Evolutionary conservation across 345 rosid genomes (phyloP), one percentile per base, ranked within the genome.

Genomic region (Xanthoceras sorbifolium): DNA sequence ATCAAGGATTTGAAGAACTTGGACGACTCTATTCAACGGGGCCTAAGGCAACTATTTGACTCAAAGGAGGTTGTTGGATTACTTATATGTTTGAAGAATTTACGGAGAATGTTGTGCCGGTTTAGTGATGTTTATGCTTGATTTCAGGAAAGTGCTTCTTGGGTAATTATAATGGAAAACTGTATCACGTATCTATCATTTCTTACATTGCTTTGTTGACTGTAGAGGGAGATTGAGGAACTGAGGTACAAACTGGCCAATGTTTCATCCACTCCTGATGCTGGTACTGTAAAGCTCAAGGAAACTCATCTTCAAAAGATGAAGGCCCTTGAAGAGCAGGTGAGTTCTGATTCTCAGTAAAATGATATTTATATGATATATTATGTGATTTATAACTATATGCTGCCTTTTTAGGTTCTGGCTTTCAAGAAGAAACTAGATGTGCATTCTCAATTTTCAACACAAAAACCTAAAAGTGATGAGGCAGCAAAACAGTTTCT

Each of bases 171-270:
- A 67, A 40, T n/a, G 25, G 6, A 67, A 64, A 32, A 18, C n/a
- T 32, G 40, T 29, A 26, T 26, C 36, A 14, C 12, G 10, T 48
- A 48, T 48, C 40, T 34, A 32, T 67, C 15, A 11, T 48, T 36
- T 50, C 66, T 78, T 23, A 73, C 36, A 36, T 69, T 67, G n/a
- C 67, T 69, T 22, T 9, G 14, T 31, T 52, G 67, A 71, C 36
- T 82, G 71, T 91, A 91, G 98, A 77, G 85, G 64, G 92, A 90
- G 82, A 87, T 93, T 22, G 89, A 85, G 77, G 90, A 88, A 63
- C 76, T 90, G 79, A 88, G 84, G 66, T 71, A 64, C 67, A 91
- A 91, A 79, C 66, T 81, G 55, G 82, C n/a, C n/a, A n/a, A n/a
- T n/a, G n/a, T n/a, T n/a, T n/a, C n/a, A n/a, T n/a, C n/a, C n/a